Evolutionary conservation across 352 stramenopile genomes (phyloP), one percentile per base, ranked within the genome.

Genomic region (Plasmopara muralis): DNA sequence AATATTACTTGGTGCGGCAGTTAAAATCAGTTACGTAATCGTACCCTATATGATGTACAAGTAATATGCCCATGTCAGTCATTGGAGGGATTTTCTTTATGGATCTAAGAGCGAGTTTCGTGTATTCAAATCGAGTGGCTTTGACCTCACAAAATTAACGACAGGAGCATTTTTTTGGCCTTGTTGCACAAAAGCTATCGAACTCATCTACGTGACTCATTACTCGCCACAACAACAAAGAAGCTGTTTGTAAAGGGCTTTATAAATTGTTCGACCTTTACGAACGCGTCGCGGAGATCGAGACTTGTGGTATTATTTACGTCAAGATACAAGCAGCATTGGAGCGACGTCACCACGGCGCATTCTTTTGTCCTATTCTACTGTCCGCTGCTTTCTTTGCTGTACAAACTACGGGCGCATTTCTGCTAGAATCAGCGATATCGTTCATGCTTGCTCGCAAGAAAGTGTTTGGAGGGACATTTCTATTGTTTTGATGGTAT

Each of bases 101-200:
- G 34, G 62, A 56, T 5, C 52, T 92, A 9, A 72, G 77, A 20
- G 74, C 66, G 25, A 44, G 84, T 13, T 85, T 87, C 47, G 65
- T 87, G 46, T 71, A 72, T 44, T 49, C 85, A 29, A 89, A 75
- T 64, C 81, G 61, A 14, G 85, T 8, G 72, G 74, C 35, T 90
- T 93, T 59, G 87, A 87, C 54, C 64, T 93, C n/a, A 80, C 65
- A 61, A 79, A 89, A 52, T 93, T 79, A 77, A 89, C 86, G 48
- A 57, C 80, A 29, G 48, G 88, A 30, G 73, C 79, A n/a, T 60
- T 86, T 18, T 57, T 64, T 16, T 72, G 77, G 77, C 69, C 0
- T 43, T 92, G 5, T 9, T 31, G 75, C 78, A 33, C 82, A 89
- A 53, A 70, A 72, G 13, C 62, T 89, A 12, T 75, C 79, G 0